These are phyloP conservation scores for Nepenthes alata DNA, from an alignment of 179 eudicot genomes.

Conservation along the genomic window DNA sequence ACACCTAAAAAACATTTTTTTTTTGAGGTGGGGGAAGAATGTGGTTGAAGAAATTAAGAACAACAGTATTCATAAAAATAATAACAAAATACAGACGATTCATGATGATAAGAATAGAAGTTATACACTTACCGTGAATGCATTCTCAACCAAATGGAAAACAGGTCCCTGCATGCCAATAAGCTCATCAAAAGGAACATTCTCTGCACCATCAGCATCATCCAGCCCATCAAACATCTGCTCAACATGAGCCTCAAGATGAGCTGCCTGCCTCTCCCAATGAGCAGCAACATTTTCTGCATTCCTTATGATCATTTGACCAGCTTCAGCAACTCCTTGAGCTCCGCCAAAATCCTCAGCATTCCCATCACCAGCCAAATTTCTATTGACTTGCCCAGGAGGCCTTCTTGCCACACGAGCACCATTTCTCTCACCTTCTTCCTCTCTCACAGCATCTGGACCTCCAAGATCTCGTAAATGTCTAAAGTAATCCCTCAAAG, in stretches of 20 bases:
- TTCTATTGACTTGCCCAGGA: slow-evolving; percentile 60
- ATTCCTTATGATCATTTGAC: slow-evolving; percentile 75
- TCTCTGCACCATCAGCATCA: slow-evolving; percentile 98
- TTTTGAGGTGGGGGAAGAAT: too few relatives aligned
- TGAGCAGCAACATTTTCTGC: slow-evolving; percentile 96
- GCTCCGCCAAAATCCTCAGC: slow-evolving; percentile 71
- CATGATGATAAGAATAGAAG: slow-evolving; percentile 1
- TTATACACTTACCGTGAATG: slow-evolving; percentile 67
- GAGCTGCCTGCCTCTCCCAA: slow-evolving; percentile 99
- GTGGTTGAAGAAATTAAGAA: too few relatives aligned
- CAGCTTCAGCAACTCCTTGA: slow-evolving; percentile 88
- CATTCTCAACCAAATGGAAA: slow-evolving; percentile 94
- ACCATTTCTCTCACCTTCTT: slow-evolving; percentile 86
- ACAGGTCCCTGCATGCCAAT: slow-evolving; percentile 99
- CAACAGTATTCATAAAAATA: not conserved
- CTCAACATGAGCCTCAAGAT: slow-evolving; percentile 97
- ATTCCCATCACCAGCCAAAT: slow-evolving; percentile 58
- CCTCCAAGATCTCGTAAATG: slow-evolving; percentile 89
- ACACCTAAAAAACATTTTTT: too few relatives aligned
- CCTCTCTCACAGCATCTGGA: slow-evolving; percentile 86
- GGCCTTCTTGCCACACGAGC: slow-evolving; percentile 89
- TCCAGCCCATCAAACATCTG: slow-evolving; percentile 98
- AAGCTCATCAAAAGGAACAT: slow-evolving; percentile 96
- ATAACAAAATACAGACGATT: not conserved
- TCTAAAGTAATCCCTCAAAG: slow-evolving; percentile 88